phyloP scores from a whole-genome alignment of 495 filamentous ascomycete species.

The Neurospora hispaniola region DNA sequence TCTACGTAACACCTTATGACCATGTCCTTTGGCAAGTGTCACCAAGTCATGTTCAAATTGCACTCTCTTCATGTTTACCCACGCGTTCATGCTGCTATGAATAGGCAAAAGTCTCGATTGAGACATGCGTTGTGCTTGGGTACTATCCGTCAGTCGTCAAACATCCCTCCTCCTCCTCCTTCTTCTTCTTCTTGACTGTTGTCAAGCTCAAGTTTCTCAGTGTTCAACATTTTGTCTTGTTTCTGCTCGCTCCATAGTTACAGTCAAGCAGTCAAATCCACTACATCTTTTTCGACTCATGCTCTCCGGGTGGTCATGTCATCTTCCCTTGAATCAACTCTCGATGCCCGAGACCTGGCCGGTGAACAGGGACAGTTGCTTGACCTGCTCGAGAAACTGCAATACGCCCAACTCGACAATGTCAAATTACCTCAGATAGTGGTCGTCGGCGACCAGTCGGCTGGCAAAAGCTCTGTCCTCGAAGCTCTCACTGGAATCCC shows the following conservation, averaged over 20 bases:
- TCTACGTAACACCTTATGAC: background rate
- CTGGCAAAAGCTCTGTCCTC: conserved; percentile 65
- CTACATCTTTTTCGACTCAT: background rate
- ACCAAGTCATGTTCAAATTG: background rate
- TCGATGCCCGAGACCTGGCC: conserved; percentile 27
- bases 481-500: conserved; percentile 62
- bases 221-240: background rate
- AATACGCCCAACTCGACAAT: conserved; percentile 31
- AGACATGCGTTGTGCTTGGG: background rate
- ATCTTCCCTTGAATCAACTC: conserved; percentile 19
- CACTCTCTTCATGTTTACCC: background rate
- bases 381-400: conserved; percentile 31
- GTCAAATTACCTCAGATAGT: conserved; percentile 56
- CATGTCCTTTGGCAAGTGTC: background rate
- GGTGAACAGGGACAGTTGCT: conserved; percentile 26
- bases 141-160: background rate
- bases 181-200: background rate
- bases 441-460: conserved; percentile 63
- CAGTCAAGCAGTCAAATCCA: too few species aligned
- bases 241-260: background rate
- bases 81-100: background rate
- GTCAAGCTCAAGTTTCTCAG: too few species aligned
- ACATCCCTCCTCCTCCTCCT: background rate
- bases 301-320: conserved; percentile 6
- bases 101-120: background rate